Percentiles rank a stretch among this genome's conserved stretches.
phyloP scores from a whole-genome alignment of 352 stramenopile genomes.

The Phytophthora hibernalis region DNA sequence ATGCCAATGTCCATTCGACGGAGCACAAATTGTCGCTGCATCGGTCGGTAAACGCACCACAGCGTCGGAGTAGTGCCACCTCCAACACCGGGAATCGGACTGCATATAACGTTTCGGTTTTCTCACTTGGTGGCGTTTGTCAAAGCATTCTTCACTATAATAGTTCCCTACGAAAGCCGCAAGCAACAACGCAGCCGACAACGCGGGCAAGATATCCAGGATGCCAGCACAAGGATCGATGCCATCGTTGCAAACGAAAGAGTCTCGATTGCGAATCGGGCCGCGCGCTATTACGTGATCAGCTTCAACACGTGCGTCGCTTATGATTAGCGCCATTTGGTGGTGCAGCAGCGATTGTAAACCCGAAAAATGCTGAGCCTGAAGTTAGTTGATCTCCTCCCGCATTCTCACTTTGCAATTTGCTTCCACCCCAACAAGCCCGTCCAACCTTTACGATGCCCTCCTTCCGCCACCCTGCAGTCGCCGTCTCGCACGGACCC shows the following conservation, averaged over 20 bases:
- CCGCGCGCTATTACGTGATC: constrained; percentile 26
- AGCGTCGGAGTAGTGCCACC: not conserved
- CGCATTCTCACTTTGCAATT: constrained; percentile 32
- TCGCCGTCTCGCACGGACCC: constrained; percentile 55
- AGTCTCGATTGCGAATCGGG: constrained; percentile 22
- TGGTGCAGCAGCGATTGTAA: constrained; percentile 7
- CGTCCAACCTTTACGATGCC: constrained; percentile 4
- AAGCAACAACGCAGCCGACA: too few relatives aligned
- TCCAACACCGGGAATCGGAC: too few relatives aligned
- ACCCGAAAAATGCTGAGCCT: not conserved
- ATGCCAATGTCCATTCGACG: too few relatives aligned
- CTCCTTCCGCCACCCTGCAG: constrained; percentile 36
- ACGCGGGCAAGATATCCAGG: too few relatives aligned
- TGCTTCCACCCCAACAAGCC: not conserved
- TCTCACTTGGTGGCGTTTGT: too few relatives aligned
- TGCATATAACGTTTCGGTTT: too few relatives aligned
- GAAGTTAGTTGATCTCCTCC: not conserved
- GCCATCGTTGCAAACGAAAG: not conserved
- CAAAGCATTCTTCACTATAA: too few relatives aligned
- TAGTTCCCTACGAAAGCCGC: too few relatives aligned
- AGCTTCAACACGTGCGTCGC: constrained; percentile 19
- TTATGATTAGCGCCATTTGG: constrained; percentile 5
- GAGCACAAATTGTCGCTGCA: too few relatives aligned
- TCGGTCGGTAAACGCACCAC: not conserved
- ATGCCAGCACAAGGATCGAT: too few relatives aligned